A percentile compares a stretch with the other conserved stretches of the same genome.
Evolutionary conservation across 495 filamentous ascomycete genomes (phyloP).

Genomic region (Aspergillus funiculosus): DNA sequence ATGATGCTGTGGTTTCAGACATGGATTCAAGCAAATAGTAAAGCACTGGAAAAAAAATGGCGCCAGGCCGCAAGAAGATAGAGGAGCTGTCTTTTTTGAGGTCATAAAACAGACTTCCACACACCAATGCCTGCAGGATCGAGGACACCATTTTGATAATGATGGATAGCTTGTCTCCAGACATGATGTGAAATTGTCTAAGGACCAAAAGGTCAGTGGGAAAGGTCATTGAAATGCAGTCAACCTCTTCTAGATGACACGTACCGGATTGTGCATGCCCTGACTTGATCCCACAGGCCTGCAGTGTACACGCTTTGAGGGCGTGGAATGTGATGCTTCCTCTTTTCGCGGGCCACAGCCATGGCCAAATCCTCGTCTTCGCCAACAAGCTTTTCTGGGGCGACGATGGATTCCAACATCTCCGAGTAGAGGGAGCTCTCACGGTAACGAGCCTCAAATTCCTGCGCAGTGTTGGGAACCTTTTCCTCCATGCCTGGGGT

Average conservation of each 20-base stretch:
- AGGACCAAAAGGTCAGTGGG: too few species aligned
- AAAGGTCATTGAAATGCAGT: too few species aligned
- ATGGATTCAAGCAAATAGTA: conserved; percentile 37
- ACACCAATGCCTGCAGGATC: conserved; percentile 36
- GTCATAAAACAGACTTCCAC: conserved; percentile 41
- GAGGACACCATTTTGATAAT: conserved; percentile 29
- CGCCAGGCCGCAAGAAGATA: conserved; percentile 38
- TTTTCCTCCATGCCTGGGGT: conserved; percentile 58
- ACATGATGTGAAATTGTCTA: conserved; percentile 37
- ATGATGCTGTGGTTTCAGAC: conserved; percentile 35
- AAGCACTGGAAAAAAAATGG: conserved; percentile 35
- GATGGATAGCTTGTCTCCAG: conserved; percentile 35
- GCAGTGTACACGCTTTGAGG: conserved; percentile 48
- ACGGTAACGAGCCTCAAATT: conserved; percentile 67
- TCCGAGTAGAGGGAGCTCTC: conserved; percentile 57
- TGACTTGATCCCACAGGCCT: conserved; percentile 50
- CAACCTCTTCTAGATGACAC: too few species aligned
- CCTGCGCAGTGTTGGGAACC: conserved; percentile 65
- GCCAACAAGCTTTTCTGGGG: conserved; percentile 37
- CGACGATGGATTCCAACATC: conserved; percentile 59
- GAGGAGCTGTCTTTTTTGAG: conserved; percentile 32
- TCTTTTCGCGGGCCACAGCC: conserved; percentile 46
- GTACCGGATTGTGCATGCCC: conserved; percentile 46
- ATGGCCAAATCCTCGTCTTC: conserved; percentile 39
- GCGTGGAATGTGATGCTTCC: conserved; percentile 45